phyloP scores from a whole-genome alignment of 805 yeast species.

The Candida maris region DNA sequence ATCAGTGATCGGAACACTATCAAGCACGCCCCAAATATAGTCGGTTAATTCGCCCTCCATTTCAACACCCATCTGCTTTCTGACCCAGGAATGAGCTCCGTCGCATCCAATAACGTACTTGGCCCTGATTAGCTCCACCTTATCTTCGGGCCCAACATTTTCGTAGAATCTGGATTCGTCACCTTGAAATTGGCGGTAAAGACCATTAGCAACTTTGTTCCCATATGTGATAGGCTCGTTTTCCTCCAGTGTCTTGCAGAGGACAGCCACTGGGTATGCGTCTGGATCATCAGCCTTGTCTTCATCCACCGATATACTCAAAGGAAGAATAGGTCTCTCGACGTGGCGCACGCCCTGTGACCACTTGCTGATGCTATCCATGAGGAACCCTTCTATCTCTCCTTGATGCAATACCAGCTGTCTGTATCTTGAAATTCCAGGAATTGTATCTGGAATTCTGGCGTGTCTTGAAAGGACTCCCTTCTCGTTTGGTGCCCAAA shows the following conservation, averaged over 20 bases:
- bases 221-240: constrained; percentile 14
- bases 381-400: constrained; percentile 27
- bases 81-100: constrained; percentile 35
- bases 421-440: constrained; percentile 29
- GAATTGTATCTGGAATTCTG: constrained; percentile 26
- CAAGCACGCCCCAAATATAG: constrained; percentile 35
- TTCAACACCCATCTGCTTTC: constrained; percentile 30
- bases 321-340: constrained; percentile 22
- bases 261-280: constrained; percentile 37
- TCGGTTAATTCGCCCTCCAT: constrained; percentile 36
- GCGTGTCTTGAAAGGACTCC: constrained; percentile 27
- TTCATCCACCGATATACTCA: constrained; percentile 18
- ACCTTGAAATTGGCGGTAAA: constrained; percentile 26
- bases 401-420: constrained; percentile 33
- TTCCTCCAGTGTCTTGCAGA: constrained; percentile 16
- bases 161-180: constrained; percentile 24
- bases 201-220: constrained; percentile 14
- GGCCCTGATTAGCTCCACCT: constrained; percentile 24
- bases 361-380: constrained; percentile 23
- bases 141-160: constrained; percentile 8
- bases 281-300: constrained; percentile 34
- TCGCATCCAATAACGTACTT: constrained; percentile 34
- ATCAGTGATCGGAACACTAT: constrained; percentile 33
- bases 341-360: constrained; percentile 14
- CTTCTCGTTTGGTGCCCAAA: constrained; percentile 29